These are phyloP conservation scores for Cucurbitaria berberidis DNA, from an alignment of 2,329 filamentous ascomycete genomes.

Conservation along the genomic window DNA sequence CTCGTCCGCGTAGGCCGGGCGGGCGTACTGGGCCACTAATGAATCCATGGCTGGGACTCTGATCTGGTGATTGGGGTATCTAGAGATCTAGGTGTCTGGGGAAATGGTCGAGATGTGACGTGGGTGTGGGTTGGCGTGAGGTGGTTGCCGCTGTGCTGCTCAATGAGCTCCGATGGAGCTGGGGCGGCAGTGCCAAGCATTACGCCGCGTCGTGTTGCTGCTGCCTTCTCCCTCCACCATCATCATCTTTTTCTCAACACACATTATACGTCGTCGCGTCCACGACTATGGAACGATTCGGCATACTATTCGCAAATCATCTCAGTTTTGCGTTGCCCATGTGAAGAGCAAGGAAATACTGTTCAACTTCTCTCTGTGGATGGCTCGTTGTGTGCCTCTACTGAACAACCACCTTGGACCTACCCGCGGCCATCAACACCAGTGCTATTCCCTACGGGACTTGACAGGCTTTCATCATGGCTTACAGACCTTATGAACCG, in stretches of 20 bases:
- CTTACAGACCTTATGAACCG: background rate
- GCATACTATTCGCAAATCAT: background rate
- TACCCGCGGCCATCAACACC: too few relatives aligned
- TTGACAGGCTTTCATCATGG: background rate
- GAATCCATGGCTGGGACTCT: constrained; percentile 72
- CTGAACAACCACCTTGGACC: too few relatives aligned
- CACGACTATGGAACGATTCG: background rate
- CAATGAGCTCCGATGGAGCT: constrained; percentile 30
- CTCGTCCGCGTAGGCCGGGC: constrained; percentile 76
- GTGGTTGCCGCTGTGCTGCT: constrained; percentile 25
- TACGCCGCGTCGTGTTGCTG: constrained; percentile 28
- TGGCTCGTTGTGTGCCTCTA: too few relatives aligned
- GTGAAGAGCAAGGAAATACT: too few relatives aligned
- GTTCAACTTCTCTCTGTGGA: too few relatives aligned
- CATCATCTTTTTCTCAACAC: background rate
- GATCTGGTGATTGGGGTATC: constrained; percentile 10
- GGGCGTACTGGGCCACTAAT: constrained; percentile 90
- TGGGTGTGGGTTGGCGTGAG: too few relatives aligned
- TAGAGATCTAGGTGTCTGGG: too few relatives aligned
- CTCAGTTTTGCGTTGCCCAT: too few relatives aligned
- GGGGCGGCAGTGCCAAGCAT: constrained; percentile 22
- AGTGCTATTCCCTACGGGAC: too few relatives aligned
- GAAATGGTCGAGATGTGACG: too few relatives aligned
- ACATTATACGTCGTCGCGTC: background rate
- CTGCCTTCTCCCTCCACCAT: constrained; percentile 21